phyloP scores from a whole-genome alignment of 345 rosid species.

The Sonneratia caseolaris region DNA sequence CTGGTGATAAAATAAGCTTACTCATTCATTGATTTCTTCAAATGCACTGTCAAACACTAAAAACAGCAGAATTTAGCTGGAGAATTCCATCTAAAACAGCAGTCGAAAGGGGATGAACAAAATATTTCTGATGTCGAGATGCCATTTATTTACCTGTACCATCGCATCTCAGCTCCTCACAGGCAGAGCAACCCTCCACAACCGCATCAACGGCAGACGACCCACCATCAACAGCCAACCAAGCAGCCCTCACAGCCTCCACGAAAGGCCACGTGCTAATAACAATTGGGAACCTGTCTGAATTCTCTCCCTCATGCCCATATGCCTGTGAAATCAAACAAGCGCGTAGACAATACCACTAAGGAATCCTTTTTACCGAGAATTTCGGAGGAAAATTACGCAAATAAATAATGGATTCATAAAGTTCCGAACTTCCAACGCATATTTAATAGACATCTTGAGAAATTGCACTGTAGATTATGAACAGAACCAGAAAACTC shows the following conservation, averaged over 20 bases:
- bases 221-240: constrained; percentile 55
- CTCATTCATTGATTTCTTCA: not conserved
- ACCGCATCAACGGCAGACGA: constrained; percentile 71
- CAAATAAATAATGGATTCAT: not conserved
- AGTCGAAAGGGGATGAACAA: not conserved
- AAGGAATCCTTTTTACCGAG: not conserved
- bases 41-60: not conserved
- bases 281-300: constrained; percentile 51
- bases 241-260: constrained; percentile 86
- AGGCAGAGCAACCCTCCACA: constrained; percentile 92
- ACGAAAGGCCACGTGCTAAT: constrained; percentile 87
- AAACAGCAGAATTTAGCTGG: not conserved
- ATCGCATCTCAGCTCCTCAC: constrained; percentile 81
- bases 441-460: not conserved
- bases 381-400: not conserved
- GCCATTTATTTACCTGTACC: constrained; percentile 56
- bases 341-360: not conserved
- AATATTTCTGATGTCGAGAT: not conserved
- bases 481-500: not conserved
- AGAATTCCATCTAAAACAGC: not conserved
- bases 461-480: not conserved
- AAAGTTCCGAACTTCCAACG: not conserved
- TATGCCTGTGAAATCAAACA: constrained; percentile 20
- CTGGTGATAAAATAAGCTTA: too few species aligned
- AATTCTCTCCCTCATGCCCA: constrained; percentile 23